Percentiles rank a stretch among this genome's conserved stretches.
These are phyloP conservation scores for Fragaria iinumae DNA, from an alignment of 306 rosid species.

Conservation along the genomic window DNA sequence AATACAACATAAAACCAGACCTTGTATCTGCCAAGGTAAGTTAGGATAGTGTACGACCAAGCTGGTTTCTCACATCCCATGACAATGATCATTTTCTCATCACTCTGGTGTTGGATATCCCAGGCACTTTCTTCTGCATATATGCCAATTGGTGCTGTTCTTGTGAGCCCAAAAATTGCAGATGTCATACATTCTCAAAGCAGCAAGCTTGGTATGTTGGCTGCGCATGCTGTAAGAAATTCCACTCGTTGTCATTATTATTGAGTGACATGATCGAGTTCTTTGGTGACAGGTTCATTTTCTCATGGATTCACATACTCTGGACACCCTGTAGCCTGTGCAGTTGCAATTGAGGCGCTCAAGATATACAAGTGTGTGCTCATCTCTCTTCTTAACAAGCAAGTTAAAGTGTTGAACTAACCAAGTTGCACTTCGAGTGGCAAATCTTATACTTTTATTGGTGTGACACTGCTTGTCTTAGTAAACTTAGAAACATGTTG, in stretches of 20 bases:
- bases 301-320: constrained; percentile 94
- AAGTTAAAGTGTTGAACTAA: background rate
- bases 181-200: constrained; percentile 84
- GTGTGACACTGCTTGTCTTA: background rate
- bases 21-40: constrained; percentile 87
- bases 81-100: background rate
- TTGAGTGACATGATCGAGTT: constrained; percentile 9
- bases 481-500: background rate
- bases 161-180: constrained; percentile 79
- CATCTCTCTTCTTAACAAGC: constrained; percentile 13
- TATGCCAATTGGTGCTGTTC: constrained; percentile 87
- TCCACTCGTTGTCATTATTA: background rate
- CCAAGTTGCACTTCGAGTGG: background rate
- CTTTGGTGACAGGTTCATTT: constrained; percentile 45
- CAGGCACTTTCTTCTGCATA: constrained; percentile 95
- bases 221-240: background rate
- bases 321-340: constrained; percentile 87
- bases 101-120: constrained; percentile 14
- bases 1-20: constrained; percentile 87
- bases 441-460: background rate
- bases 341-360: constrained; percentile 87
- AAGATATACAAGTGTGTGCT: constrained; percentile 80
- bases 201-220: constrained; percentile 70
- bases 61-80: constrained; percentile 4
- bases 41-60: constrained; percentile 10